These are phyloP conservation scores for Pseudovirgaria hyperparasitica DNA, from an alignment of 2,329 filamentous ascomycete species.

Conservation along the genomic window DNA sequence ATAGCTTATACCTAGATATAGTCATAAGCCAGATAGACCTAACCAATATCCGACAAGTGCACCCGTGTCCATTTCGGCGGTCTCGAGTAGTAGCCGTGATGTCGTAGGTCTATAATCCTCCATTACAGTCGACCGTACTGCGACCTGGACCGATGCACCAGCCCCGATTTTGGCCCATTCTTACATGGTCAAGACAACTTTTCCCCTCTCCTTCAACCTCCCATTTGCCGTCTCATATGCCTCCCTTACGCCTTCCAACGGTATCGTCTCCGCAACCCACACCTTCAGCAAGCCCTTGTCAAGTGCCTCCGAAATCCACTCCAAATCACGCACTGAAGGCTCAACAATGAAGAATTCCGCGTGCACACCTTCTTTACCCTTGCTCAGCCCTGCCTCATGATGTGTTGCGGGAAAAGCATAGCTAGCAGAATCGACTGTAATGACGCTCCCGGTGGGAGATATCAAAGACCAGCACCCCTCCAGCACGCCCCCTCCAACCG, in stretches of 20 bases:
- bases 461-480: constrained; percentile 31
- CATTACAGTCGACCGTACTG: no score
- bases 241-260: constrained; percentile 22
- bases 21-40: no score
- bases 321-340: constrained; percentile 23
- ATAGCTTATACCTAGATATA: no score
- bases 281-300: constrained; percentile 26
- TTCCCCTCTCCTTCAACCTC: constrained; percentile 29
- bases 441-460: constrained; percentile 22
- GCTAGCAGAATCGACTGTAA: constrained; percentile 31
- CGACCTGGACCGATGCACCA: no score
- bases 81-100: no score
- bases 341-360: constrained; percentile 32
- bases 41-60: no score
- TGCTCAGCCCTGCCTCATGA: constrained; percentile 19
- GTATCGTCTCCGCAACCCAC: constrained; percentile 29
- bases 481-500: constrained; percentile 28
- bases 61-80: no score
- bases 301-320: constrained; percentile 23
- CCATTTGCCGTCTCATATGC: constrained; percentile 27
- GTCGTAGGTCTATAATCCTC: no score
- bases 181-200: constrained; percentile 18
- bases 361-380: constrained; percentile 15
- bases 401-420: no score
- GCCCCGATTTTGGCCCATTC: not conserved